Evolutionary conservation across 805 yeast genomes (phyloP).

Genomic region (Lipomyces spencermartinsiae): DNA sequence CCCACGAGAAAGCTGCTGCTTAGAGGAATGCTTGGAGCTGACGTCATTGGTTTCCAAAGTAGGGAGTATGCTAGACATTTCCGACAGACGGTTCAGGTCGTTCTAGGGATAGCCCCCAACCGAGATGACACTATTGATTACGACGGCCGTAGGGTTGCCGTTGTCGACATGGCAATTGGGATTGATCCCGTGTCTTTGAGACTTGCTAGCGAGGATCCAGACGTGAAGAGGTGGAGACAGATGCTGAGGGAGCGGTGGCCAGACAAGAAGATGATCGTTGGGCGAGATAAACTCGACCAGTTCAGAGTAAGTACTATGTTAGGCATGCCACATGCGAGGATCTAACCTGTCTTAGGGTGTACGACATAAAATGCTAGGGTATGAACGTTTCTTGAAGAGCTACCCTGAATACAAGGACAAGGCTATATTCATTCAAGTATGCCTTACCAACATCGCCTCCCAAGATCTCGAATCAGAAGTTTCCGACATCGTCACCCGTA

Average conservation of each 20-base stretch:
- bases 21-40: constrained; percentile 87
- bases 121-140: constrained; percentile 82
- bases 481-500: constrained; percentile 78
- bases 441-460: constrained; percentile 60
- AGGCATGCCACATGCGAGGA: neutral
- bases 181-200: constrained; percentile 55
- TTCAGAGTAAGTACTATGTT: constrained; percentile 53
- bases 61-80: constrained; percentile 94
- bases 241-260: constrained; percentile 82
- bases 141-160: constrained; percentile 48
- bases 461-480: constrained; percentile 74
- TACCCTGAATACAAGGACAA: constrained; percentile 74
- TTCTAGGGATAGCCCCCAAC: constrained; percentile 82
- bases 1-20: constrained; percentile 82
- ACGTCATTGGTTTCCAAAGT: constrained; percentile 86
- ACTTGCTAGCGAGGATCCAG: constrained; percentile 53
- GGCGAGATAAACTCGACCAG: constrained; percentile 86
- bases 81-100: constrained; percentile 83
- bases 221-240: constrained; percentile 59
- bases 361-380: constrained; percentile 84
- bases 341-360: constrained; percentile 58
- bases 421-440: constrained; percentile 82
- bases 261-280: constrained; percentile 71
- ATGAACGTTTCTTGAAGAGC: constrained; percentile 72
- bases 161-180: constrained; percentile 50